Evolutionary conservation across 2,329 filamentous ascomycete species (phyloP).

Genomic region (Fusarium nanum): DNA sequence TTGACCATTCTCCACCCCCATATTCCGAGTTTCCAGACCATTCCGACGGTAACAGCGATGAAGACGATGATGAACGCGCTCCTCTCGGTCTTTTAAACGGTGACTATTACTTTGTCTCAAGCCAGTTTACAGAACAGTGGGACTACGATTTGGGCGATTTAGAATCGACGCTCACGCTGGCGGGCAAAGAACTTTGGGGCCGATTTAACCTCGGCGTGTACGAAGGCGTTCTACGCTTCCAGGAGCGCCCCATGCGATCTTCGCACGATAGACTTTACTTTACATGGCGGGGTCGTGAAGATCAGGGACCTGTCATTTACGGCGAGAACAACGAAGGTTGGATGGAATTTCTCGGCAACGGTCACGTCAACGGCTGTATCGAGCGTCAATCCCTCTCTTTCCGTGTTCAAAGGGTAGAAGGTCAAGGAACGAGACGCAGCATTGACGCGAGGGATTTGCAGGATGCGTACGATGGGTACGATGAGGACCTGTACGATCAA

Average conservation of each 20-base stretch:
- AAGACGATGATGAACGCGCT: background rate
- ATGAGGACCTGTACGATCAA: conserved; percentile 46
- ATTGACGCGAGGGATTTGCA: conserved; percentile 44
- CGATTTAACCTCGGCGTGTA: conserved; percentile 57
- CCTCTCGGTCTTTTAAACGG: conserved; percentile 58
- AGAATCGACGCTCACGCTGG: conserved; percentile 54
- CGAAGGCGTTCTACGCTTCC: conserved; percentile 56
- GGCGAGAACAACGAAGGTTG: conserved; percentile 47
- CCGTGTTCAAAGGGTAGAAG: conserved; percentile 35
- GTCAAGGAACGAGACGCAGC: conserved; percentile 49
- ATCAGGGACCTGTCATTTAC: conserved; percentile 44
- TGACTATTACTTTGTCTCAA: conserved; percentile 54
- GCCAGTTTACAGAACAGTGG: conserved; percentile 45
- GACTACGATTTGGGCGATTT: conserved; percentile 43
- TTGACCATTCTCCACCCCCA: conserved; percentile 31
- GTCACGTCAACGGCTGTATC: conserved; percentile 50
- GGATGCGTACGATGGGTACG: conserved; percentile 48
- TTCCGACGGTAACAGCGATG: conserved; percentile 3
- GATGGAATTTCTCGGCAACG: conserved; percentile 54
- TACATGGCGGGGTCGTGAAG: conserved; percentile 53
- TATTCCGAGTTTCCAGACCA: conserved; percentile 22
- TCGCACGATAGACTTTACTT: conserved; percentile 47
- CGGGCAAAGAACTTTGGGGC: conserved; percentile 58
- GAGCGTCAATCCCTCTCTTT: conserved; percentile 48
- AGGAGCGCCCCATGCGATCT: conserved; percentile 50